These are phyloP conservation scores for Micractinium sp. DNA, from an alignment of 139 green algal species.

Conservation along the genomic window DNA sequence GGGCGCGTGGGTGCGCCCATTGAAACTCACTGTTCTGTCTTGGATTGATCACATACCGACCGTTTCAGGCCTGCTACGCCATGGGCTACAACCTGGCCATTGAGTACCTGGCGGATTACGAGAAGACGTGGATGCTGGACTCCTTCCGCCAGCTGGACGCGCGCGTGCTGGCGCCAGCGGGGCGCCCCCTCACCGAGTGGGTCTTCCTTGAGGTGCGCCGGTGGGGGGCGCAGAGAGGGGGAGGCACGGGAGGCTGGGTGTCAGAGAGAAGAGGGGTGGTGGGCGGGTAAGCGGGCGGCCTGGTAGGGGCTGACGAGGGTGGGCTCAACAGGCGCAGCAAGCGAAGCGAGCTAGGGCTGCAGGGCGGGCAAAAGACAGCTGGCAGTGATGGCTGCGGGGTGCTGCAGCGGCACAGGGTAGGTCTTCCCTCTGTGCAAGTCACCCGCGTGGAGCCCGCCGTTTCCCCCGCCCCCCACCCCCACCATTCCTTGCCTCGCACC, in stretches of 20 bases:
- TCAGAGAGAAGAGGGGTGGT: neutral
- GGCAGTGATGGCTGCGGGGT: too few species aligned
- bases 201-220: conserved; percentile 87
- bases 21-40: too few species aligned
- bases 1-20: too few species aligned
- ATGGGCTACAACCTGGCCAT: conserved; percentile 96
- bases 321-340: too few species aligned
- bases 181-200: conserved; percentile 76
- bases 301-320: too few species aligned
- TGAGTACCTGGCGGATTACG: conserved; percentile 94
- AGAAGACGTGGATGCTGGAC: conserved; percentile 96
- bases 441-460: neutral
- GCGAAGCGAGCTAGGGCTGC: too few species aligned
- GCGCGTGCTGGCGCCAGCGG: conserved; percentile 54
- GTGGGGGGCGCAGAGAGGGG: neutral
- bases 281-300: neutral
- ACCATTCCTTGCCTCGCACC: neutral
- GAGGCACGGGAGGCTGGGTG: neutral
- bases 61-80: conserved; percentile 78
- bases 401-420: too few species aligned
- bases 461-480: neutral
- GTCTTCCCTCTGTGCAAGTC: too few species aligned
- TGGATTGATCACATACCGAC: too few species aligned
- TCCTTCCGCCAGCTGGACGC: conserved; percentile 77
- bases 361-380: too few species aligned